These are phyloP conservation scores for Phytophthora podocarpi DNA, from an alignment of 352 stramenopile species.

Conservation along the genomic window DNA sequence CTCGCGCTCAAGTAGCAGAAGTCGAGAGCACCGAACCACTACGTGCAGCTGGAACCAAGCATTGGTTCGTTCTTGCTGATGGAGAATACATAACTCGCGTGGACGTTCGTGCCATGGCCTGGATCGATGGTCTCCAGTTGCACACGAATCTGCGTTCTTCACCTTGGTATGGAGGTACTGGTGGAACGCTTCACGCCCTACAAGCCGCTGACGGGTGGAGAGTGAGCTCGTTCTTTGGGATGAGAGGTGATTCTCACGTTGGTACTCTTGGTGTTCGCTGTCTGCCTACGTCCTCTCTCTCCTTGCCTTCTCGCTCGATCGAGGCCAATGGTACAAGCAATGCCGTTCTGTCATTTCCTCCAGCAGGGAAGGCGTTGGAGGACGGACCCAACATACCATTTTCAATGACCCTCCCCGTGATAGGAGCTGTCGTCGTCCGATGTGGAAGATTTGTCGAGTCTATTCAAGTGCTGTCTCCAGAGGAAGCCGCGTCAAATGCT, in stretches of 20 bases:
- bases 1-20: constrained; percentile 44
- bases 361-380: constrained; percentile 38
- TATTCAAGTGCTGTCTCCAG: constrained; percentile 34
- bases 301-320: background rate
- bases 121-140: constrained; percentile 70
- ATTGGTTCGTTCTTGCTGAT: constrained; percentile 50
- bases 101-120: constrained; percentile 60
- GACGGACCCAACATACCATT: constrained; percentile 29
- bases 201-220: constrained; percentile 42
- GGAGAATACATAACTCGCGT: constrained; percentile 59
- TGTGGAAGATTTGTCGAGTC: constrained; percentile 45
- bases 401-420: constrained; percentile 2
- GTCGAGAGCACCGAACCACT: constrained; percentile 24
- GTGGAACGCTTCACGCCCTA: constrained; percentile 50
- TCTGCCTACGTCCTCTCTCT: constrained; percentile 12
- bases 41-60: constrained; percentile 33
- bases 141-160: constrained; percentile 64
- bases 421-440: constrained; percentile 41
- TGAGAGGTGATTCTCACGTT: constrained; percentile 50
- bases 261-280: constrained; percentile 54
- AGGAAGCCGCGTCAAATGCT: constrained; percentile 21
- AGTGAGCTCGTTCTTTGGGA: constrained; percentile 62
- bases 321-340: background rate
- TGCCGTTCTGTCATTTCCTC: constrained; percentile 15
- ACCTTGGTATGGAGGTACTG: constrained; percentile 67